Base-by-base conservation (phyloP, 2,329 filamentous ascomycete species). In the Cryphonectria radicalis region DNA sequence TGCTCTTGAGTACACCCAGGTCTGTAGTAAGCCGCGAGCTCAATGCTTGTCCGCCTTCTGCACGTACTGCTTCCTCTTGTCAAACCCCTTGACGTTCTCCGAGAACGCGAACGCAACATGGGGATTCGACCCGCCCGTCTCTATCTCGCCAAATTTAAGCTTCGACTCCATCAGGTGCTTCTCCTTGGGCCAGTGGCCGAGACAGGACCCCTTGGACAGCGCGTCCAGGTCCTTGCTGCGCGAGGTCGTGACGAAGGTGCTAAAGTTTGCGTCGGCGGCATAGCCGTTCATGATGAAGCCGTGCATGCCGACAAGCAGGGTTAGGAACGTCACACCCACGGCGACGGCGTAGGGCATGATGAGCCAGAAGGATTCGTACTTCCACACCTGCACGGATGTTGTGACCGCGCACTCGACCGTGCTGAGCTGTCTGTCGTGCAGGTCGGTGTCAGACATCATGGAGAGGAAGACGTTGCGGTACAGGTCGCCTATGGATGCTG, bases 321-420 rank as follows among this genome's bases (percentile, higher is more conserved):
- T 67, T 4, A 63, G 63, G 22, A 72, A 35, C 4, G 73, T 71
- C 5, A 73, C 35, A 13, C 66, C 64, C 6, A 74, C 73, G 63
- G 71, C 73, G 8, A 73, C 25, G n/a, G 50, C 53, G 62, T 74
- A 73, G 6, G 73, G 72, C 37, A 73, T 37, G 35, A 69, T 69
- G n/a, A 74, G 69, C 71, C 69, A 73, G 42, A 71, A 71, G 1
- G 73, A 71, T 43, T 64, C 63, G 55, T 74, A 74, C n/a, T 69
- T 70, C 73, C 73, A 74, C 19, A 74, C 71, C n/a, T 70, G 63
- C 28, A 72, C 64, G 17, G 67, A 35, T 3, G 64, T 50, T 40
- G 66, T 66, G 19, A 68, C 50, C 0, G 63, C 63, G 32, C 73
- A 74, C 3, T 68, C 32, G 1, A 59, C n/a, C 32, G 62, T 37